Percentiles rank a stretch among this genome's conserved stretches.
These are phyloP conservation scores for Quillaja saponaria DNA, from an alignment of 306 rosid genomes.

Conservation along the genomic window DNA sequence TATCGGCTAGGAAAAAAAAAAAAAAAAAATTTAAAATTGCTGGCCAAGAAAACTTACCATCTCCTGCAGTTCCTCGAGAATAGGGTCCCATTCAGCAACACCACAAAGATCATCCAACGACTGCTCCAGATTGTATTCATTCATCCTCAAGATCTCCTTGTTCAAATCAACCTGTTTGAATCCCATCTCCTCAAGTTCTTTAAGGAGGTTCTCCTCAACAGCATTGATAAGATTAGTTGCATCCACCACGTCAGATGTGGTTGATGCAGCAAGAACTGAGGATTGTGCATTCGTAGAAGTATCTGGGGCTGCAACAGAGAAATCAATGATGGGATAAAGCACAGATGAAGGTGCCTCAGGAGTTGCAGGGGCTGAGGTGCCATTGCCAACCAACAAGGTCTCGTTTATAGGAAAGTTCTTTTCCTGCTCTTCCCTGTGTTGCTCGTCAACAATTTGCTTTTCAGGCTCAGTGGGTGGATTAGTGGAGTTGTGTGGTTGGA, in stretches of 20 bases:
- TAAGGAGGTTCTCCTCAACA: constrained; percentile 68
- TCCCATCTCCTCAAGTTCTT: constrained; percentile 83
- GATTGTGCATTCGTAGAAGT: constrained; percentile 20
- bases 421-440: constrained; percentile 37
- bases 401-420: constrained; percentile 38
- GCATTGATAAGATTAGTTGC: constrained; percentile 4
- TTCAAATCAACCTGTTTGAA: constrained; percentile 71
- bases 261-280: constrained; percentile 21
- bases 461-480: constrained; percentile 28
- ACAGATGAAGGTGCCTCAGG: constrained; percentile 36
- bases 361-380: constrained; percentile 30
- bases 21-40: background rate
- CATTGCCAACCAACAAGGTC: constrained; percentile 45
- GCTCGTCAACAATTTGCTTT: constrained; percentile 36
- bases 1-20: background rate
- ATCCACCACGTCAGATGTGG: constrained; percentile 38
- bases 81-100: constrained; percentile 77
- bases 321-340: constrained; percentile 48
- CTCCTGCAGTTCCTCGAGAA: constrained; percentile 74
- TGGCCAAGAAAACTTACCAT: constrained; percentile 53
- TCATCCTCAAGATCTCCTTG: constrained; percentile 75
- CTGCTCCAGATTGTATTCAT: constrained; percentile 66
- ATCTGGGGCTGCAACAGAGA: constrained; percentile 31
- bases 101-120: constrained; percentile 82
- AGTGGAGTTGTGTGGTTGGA: constrained; percentile 35